Conservation (phyloP, 2,329 filamentous ascomycete genomes). For the Microsporum canis region DNA sequence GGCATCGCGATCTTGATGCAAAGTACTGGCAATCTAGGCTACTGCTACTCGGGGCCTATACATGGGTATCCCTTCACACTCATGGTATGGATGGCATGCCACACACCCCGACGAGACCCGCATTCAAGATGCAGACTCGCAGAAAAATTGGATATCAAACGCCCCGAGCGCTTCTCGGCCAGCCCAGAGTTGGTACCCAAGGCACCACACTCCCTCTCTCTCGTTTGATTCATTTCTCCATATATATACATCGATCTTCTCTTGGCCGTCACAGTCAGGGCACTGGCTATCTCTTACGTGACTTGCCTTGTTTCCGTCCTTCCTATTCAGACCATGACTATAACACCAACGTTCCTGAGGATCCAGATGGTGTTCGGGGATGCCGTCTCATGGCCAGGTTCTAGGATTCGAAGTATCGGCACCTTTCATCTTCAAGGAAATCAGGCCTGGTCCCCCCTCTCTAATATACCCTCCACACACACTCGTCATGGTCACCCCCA, state of each 20-base stretch:
- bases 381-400: not conserved
- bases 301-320: not conserved
- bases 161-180: constrained; percentile 1
- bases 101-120: constrained; percentile 1
- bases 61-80: constrained; percentile 6
- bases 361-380: not conserved
- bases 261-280: not conserved
- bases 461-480: not conserved
- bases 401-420: not conserved
- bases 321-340: constrained; percentile 1
- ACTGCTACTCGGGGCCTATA: not conserved
- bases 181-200: not conserved
- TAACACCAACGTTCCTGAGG: not conserved
- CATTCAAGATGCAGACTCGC: not conserved
- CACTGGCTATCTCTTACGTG: not conserved
- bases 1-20: constrained; percentile 3
- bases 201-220: not conserved
- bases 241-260: not conserved
- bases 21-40: not conserved
- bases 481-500: constrained; percentile 1
- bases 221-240: not conserved
- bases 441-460: not conserved
- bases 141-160: constrained; percentile 2
- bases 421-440: not conserved
- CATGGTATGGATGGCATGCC: not conserved